Percentiles rank a stretch among this genome's conserved stretches.
These are phyloP conservation scores for Elymus sibiricus DNA, from an alignment of 176 grass and related monocot species.

Conservation along the genomic window DNA sequence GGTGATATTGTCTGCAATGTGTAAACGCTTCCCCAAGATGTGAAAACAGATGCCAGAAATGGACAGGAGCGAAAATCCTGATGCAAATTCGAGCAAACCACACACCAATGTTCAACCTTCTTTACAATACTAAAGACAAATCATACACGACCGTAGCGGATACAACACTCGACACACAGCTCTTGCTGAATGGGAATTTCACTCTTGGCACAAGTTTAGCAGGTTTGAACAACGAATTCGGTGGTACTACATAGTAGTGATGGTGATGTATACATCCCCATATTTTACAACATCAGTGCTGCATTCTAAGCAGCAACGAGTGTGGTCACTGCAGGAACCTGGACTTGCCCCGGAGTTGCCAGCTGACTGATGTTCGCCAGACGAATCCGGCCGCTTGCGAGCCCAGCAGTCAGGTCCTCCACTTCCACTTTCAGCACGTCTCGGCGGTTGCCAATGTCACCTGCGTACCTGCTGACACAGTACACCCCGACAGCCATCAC, in stretches of 20 bases:
- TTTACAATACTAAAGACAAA: background rate
- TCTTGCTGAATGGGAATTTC: conserved; percentile 8
- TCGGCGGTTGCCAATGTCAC: conserved; percentile 51
- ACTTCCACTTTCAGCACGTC: conserved; percentile 55
- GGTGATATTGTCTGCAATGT: background rate
- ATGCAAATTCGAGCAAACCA: background rate
- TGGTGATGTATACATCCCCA: background rate
- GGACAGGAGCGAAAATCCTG: background rate
- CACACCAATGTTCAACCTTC: background rate
- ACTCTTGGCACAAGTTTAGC: conserved; percentile 15
- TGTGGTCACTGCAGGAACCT: background rate
- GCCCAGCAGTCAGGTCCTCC: conserved; percentile 36
- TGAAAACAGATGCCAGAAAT: background rate
- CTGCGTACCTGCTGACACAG: conserved; percentile 47
- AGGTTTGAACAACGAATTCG: background rate
- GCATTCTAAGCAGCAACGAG: conserved; percentile 25
- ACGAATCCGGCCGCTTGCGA: conserved; percentile 37
- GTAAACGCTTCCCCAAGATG: background rate
- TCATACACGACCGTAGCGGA: conserved; percentile 9
- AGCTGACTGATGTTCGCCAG: conserved; percentile 38
- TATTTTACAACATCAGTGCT: background rate
- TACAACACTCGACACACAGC: background rate
- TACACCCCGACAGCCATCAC: conserved; percentile 51
- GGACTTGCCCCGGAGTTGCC: conserved; percentile 16
- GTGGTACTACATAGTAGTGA: background rate